Conservation (phyloP, 2,329 filamentous ascomycete species). For the Apiospora hydei region DNA sequence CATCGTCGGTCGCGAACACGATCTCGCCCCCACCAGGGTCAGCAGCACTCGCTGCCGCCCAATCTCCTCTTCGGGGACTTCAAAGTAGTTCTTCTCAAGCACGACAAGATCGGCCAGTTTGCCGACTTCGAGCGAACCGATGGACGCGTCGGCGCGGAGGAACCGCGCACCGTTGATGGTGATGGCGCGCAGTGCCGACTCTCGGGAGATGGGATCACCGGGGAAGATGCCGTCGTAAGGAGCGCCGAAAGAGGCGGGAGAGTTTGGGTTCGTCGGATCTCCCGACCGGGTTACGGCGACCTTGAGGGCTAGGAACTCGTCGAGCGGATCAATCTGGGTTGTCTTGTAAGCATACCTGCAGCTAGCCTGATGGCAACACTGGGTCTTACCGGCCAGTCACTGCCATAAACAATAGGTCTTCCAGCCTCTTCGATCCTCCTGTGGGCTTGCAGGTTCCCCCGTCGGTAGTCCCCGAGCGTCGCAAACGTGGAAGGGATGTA, state of each 20-base stretch:
- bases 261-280: background rate
- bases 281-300: background rate
- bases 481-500: background rate
- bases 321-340: background rate
- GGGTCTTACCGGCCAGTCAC: background rate
- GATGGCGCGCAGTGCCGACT: constrained; percentile 14
- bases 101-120: background rate
- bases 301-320: constrained; percentile 6
- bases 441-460: background rate
- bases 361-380: background rate
- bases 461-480: background rate
- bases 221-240: constrained; percentile 10
- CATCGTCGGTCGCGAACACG: background rate
- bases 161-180: background rate
- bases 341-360: background rate
- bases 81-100: background rate
- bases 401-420: background rate
- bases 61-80: background rate
- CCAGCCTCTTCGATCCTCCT: background rate
- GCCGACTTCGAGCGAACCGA: background rate
- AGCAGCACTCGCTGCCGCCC: background rate
- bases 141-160: background rate
- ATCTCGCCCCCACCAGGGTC: background rate
- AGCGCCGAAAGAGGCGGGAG: background rate
- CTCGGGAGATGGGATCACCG: constrained; percentile 1